Percentiles rank a stretch among this genome's conserved stretches.
Evolutionary conservation across 257 asterid species (phyloP).

Genomic region (Buddleja alternifolia): DNA sequence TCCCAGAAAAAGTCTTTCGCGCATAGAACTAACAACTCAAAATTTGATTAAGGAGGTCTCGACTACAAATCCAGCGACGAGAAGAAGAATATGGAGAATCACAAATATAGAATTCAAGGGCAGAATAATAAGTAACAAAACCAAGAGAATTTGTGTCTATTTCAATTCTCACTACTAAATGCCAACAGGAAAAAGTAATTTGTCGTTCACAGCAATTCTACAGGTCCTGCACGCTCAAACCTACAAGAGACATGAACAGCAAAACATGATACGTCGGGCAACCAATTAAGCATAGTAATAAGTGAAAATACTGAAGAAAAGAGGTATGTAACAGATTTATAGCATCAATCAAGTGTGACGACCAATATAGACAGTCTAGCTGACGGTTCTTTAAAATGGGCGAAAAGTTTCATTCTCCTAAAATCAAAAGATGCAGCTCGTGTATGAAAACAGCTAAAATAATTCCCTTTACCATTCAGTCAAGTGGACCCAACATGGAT

Average conservation of each 20-base stretch:
- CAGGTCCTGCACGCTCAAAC: slow-evolving; percentile 52
- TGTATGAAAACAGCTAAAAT: too few species aligned
- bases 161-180: not conserved
- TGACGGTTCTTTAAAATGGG: not conserved
- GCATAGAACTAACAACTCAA: slow-evolving; percentile 9
- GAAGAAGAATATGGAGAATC: not conserved
- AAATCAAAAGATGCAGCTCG: too few species aligned
- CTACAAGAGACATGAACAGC: slow-evolving; percentile 18
- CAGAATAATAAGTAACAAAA: not conserved
- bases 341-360: not conserved
- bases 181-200: not conserved
- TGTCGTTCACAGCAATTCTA: slow-evolving; percentile 21
- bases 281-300: not conserved
- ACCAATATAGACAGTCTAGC: not conserved
- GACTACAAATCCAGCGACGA: slow-evolving; percentile 12
- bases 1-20: too few species aligned
- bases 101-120: not conserved
- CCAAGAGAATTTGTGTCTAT: not conserved
- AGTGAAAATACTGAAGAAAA: not conserved
- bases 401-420: not conserved
- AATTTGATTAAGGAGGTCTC: not conserved
- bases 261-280: not conserved
- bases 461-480: too few species aligned
- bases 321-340: too few species aligned
- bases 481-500: too few species aligned